Evolutionary conservation across 768 basidiomycete species (phyloP).

Genomic region (Boletus coccyginus): DNA sequence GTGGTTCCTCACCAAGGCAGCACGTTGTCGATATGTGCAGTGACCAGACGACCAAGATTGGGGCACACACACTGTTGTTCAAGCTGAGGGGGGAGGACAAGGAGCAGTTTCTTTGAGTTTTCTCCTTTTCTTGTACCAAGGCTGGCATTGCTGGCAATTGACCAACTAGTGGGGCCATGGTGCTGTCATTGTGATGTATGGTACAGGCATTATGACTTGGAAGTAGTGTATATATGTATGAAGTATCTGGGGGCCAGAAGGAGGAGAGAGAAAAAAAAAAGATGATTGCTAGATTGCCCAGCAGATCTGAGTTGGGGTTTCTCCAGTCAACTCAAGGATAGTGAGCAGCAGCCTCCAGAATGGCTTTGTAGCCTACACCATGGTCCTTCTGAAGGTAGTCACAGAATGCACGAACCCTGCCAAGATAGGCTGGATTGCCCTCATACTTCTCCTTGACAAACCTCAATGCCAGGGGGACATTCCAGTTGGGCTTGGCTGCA

Average conservation of each 20-base stretch:
- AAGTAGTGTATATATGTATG: too few relatives aligned
- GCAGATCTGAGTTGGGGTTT: not conserved
- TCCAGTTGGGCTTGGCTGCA: constrained; percentile 1
- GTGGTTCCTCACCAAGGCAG: not conserved
- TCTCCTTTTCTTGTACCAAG: too few relatives aligned
- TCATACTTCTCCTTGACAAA: constrained; percentile 4
- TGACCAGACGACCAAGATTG: too few relatives aligned
- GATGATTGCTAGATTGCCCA: not conserved
- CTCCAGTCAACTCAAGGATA: too few relatives aligned
- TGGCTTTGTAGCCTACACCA: not conserved
- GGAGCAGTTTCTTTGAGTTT: too few relatives aligned
- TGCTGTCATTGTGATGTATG: not conserved
- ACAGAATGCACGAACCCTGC: not conserved
- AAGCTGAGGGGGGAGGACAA: too few relatives aligned
- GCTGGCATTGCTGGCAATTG: too few relatives aligned
- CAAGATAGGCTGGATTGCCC: not conserved
- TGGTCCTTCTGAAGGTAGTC: not conserved
- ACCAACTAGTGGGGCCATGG: too few relatives aligned
- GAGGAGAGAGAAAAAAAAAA: not conserved
- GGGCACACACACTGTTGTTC: too few relatives aligned
- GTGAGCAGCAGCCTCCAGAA: not conserved
- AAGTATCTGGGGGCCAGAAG: not conserved
- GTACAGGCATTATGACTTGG: not conserved
- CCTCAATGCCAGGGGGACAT: not conserved
- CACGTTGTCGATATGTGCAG: not conserved